Conservation (phyloP, 495 filamentous ascomycete genomes). For the Penicillium canescens region DNA sequence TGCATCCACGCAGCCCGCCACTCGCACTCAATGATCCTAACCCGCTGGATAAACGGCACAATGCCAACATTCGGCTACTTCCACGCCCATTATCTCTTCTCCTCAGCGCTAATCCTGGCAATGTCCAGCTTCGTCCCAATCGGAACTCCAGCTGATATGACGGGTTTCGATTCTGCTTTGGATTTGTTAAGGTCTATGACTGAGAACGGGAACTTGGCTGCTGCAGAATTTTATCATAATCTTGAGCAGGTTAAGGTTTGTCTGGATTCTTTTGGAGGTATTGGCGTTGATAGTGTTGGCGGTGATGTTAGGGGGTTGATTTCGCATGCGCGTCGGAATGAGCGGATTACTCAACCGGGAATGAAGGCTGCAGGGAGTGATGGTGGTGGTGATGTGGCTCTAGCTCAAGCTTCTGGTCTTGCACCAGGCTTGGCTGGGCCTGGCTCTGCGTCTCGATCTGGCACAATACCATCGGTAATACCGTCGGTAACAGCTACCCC, state of each 20-base stretch:
- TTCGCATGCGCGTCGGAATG: neutral
- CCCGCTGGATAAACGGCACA: conserved; percentile 45
- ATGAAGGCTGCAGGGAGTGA: too few relatives aligned
- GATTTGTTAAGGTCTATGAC: conserved; percentile 42
- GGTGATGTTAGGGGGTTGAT: too few relatives aligned
- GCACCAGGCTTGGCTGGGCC: too few relatives aligned
- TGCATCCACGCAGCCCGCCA: conserved; percentile 48
- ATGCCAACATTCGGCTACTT: conserved; percentile 48
- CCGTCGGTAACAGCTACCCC: neutral
- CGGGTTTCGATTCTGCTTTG: conserved; percentile 39
- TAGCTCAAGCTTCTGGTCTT: too few relatives aligned
- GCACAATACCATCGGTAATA: too few relatives aligned
- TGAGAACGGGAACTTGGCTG: conserved; percentile 44
- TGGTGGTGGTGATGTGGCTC: too few relatives aligned
- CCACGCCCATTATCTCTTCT: conserved; percentile 49
- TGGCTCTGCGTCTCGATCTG: too few relatives aligned
- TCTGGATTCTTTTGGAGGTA: conserved; percentile 26
- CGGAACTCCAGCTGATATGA: conserved; percentile 36
- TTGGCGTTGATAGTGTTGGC: neutral
- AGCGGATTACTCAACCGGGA: neutral
- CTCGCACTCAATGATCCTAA: conserved; percentile 43
- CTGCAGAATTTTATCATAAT: conserved; percentile 41
- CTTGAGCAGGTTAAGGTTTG: conserved; percentile 38
- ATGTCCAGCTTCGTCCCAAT: conserved; percentile 46
- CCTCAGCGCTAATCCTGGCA: conserved; percentile 39